These are phyloP conservation scores for Escovopsis sp. DNA, from an alignment of 2,329 filamentous ascomycete species.

Conservation along the genomic window DNA sequence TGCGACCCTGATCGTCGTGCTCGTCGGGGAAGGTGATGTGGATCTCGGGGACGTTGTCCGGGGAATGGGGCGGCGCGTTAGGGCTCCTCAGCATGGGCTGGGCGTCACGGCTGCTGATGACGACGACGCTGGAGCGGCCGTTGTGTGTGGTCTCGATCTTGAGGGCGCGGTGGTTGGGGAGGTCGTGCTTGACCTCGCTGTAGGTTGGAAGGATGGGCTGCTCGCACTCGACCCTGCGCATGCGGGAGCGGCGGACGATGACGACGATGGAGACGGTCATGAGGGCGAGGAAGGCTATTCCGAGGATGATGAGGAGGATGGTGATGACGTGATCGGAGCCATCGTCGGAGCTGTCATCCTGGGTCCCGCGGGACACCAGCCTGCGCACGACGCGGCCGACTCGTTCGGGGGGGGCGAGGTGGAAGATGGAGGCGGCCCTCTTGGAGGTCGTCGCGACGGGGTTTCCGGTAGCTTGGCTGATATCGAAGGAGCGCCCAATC, in stretches of 20 bases:
- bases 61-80: conserved; percentile 58
- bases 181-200: conserved; percentile 42
- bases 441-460: conserved; percentile 1
- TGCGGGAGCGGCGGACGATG: conserved; percentile 52
- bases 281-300: conserved; percentile 60
- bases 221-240: conserved; percentile 32
- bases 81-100: conserved; percentile 62
- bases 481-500: conserved; percentile 3
- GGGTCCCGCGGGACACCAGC: not conserved
- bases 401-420: not conserved
- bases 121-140: conserved; percentile 53
- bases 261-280: conserved; percentile 54
- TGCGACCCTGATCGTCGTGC: conserved; percentile 70
- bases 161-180: conserved; percentile 38
- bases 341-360: conserved; percentile 22
- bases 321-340: conserved; percentile 51
- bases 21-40: conserved; percentile 97
- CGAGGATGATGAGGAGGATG: conserved; percentile 65
- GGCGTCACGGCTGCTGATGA: conserved; percentile 68
- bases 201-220: conserved; percentile 48
- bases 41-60: conserved; percentile 84
- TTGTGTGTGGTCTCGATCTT: conserved; percentile 42
- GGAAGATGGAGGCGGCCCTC: conserved; percentile 2
- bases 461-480: not conserved
- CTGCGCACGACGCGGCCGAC: not conserved